Evolutionary conservation across 2,329 filamentous ascomycete genomes (phyloP).

Genomic region (Chaetomium olivaceum): DNA sequence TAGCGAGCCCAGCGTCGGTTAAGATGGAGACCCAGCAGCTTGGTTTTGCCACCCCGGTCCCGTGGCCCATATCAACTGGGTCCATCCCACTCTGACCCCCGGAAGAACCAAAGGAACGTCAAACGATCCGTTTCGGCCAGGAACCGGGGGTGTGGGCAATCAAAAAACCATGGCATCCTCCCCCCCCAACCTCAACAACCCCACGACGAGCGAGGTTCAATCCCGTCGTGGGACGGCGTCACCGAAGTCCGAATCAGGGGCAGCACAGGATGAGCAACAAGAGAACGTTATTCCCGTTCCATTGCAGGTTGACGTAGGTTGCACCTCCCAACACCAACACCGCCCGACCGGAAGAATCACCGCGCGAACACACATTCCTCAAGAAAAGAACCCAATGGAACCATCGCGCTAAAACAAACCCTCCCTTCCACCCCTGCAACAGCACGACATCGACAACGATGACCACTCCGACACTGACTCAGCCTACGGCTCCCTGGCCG

Average conservation of each 20-base stretch:
- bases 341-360: background rate
- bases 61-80: constrained; percentile 14
- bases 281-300: constrained; percentile 12
- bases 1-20: background rate
- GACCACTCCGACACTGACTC: constrained; percentile 36
- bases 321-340: background rate
- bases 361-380: background rate
- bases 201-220: background rate
- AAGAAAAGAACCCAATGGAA: background rate
- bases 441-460: constrained; percentile 19
- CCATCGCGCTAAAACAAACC: background rate
- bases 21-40: background rate
- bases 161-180: constrained; percentile 3
- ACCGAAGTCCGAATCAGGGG: background rate
- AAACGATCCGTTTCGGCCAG: background rate
- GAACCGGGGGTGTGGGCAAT: background rate
- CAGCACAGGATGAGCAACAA: background rate
- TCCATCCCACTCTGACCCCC: constrained; percentile 12
- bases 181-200: background rate
- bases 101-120: background rate
- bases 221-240: background rate
- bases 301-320: constrained; percentile 22
- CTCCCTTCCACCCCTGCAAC: background rate
- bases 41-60: background rate
- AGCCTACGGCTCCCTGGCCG: constrained; percentile 39